Conservation (phyloP, 23 red algal genomes). For the Gracilaria vermiculophylla region DNA sequence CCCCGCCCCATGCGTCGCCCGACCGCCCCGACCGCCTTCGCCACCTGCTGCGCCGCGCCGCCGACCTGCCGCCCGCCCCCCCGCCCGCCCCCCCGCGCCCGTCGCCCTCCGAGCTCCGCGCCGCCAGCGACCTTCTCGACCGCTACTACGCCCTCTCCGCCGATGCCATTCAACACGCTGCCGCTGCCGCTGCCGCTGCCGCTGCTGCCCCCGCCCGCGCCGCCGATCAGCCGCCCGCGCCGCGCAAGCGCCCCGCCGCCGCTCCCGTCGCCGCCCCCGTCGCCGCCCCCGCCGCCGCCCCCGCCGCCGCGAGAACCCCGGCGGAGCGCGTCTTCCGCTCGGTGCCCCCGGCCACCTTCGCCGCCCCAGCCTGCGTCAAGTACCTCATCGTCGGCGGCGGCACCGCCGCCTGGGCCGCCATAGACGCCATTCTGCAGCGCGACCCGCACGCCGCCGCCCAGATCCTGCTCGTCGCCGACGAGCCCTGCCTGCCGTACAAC, state of each 20-base stretch:
- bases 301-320: not conserved
- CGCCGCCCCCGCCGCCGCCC: not conserved
- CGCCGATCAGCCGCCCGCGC: not conserved
- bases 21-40: not conserved
- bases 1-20: not conserved
- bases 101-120: not conserved
- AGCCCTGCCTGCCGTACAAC: slow-evolving; percentile 73
- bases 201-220: not conserved
- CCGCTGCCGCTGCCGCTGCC: not conserved
- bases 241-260: not conserved
- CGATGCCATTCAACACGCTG: slow-evolving; percentile 2
- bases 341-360: not conserved
- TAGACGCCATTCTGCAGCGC: slow-evolving; percentile 54
- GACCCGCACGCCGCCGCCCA: slow-evolving; percentile 1
- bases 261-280: not conserved
- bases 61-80: not conserved
- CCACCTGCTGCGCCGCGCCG: not conserved
- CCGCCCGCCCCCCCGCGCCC: not conserved
- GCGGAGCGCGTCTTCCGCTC: slow-evolving; percentile 7
- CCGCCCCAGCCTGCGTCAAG: slow-evolving; percentile 25
- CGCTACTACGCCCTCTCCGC: slow-evolving; percentile 55
- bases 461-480: slow-evolving; percentile 68
- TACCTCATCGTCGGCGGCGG: slow-evolving; percentile 74
- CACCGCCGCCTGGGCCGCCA: slow-evolving; percentile 79
- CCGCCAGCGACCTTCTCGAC: slow-evolving; percentile 15